Conservation (phyloP, 139 green algal species). For the Tetradesmus lagerheimii region DNA sequence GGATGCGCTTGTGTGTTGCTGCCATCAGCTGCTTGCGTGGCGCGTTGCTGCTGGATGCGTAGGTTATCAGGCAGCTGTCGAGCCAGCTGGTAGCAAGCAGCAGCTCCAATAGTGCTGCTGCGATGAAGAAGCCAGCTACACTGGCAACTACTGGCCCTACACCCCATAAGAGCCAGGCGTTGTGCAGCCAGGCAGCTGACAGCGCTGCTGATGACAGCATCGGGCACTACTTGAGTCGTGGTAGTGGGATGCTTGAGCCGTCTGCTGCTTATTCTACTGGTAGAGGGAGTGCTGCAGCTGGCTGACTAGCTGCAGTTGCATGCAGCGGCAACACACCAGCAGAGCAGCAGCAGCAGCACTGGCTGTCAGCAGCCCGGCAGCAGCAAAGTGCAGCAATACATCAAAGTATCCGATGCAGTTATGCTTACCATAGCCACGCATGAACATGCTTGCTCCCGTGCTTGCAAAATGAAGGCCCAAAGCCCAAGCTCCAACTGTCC, state of each 20-base stretch:
- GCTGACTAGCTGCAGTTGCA: not conserved
- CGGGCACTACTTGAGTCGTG: not conserved
- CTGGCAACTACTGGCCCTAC: slow-evolving; percentile 4
- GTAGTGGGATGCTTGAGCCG: not conserved
- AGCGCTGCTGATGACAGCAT: not conserved
- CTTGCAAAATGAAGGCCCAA: too few species aligned
- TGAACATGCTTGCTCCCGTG: too few species aligned
- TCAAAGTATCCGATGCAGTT: too few species aligned
- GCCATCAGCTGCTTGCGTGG: slow-evolving; percentile 13
- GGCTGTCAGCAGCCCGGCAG: not conserved
- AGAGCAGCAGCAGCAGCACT: not conserved
- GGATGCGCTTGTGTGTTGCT: slow-evolving; percentile 31
- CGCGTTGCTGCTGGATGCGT: not conserved
- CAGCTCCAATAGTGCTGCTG: not conserved
- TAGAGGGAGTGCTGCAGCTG: not conserved
- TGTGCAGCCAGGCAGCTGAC: slow-evolving; percentile 19
- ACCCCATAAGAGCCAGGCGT: slow-evolving; percentile 38
- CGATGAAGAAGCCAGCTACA: slow-evolving; percentile 1
- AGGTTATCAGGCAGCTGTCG: slow-evolving; percentile 6
- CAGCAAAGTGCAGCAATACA: not conserved
- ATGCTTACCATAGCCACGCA: too few species aligned
- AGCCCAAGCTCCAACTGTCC: too few species aligned
- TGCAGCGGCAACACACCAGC: not conserved
- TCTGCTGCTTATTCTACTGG: too few species aligned
- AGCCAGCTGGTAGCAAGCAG: not conserved